Base-by-base conservation (phyloP, 345 rosid genomes). In the Dipteronia dyeriana region DNA sequence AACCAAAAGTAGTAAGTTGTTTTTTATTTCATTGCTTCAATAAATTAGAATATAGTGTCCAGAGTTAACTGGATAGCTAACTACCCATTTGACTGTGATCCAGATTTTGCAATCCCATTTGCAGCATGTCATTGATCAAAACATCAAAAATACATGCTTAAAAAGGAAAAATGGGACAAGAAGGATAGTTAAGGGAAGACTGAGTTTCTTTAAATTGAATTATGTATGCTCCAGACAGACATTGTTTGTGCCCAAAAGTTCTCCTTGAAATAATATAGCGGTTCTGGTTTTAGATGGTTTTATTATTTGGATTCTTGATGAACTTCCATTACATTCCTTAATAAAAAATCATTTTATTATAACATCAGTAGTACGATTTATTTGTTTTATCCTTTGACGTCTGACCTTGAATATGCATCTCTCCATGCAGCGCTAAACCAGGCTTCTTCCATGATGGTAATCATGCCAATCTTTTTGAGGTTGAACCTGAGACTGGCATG, bases 381-480 rank as follows among this genome's bases (percentile, higher is more conserved):
- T 81, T 34, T 56, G 43, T 68, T 62, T n/a, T 70, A 25, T 38
- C 72, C 57, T 74, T 68, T 73, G 39, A 67, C 43, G 75, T 82
- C 63, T 83, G 79, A 76, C 13, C 3, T 39, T 65, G 22, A 59
- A 66, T 56, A 82, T 73, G 64, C 22, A 57, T 73, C 57, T 62
- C 19, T 29, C 39, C 7, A 1, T 81, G 62, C 92, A 96, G 99
- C 78, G 97, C 97, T 23, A 96, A 96, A 84, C 99, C 99, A 29
- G 90, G 99, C 31, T 96, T 96, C 82, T 96, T 96, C 87, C 97
- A 89, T 79, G 99, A 96, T 66, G 95, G 87, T 61, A 91, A 89
- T 31, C 92, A 89, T 56, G 97, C 97, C 71, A 90, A 84, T 83
- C 89, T 96, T 75, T 96, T 94, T 83, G 97, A 94, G 90, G 98